Base-by-base conservation (phyloP, 2,329 filamentous ascomycete species). In the Whalleya microplaca region DNA sequence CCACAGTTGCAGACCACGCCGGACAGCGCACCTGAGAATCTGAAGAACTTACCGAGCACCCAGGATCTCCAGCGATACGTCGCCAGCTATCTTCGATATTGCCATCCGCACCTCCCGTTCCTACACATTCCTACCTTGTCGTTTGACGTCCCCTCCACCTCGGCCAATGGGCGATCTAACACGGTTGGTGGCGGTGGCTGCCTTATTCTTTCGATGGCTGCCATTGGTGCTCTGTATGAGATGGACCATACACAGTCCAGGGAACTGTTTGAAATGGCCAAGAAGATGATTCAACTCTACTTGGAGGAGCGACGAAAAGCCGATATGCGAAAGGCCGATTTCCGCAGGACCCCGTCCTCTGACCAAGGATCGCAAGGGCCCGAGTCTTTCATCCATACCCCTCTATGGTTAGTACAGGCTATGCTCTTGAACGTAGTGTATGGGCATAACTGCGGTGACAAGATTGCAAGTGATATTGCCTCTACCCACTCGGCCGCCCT, bases 391-490 rank as follows among this genome's bases (percentile, higher is more conserved):
- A 83, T 86, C 41, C 86, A 91, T 64, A 94, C 93, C 2, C 94
- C 94, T 0, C 81, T 97, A 41, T 98, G 94, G 93, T 82, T 99
- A 21, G 92, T 98, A 16, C 95, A 98, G 74, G 92, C 94, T 0
- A 98, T 98, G 94, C 80, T 98, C 8, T 81, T 99, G 48, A 98
- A 96, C 70, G 91, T 98, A 40, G 90, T 97, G 16, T 98, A 96
- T 71, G 94, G 94, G 14, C 91, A 97, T 73, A 96, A 96, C 64
- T 96, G 92, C 71, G 92, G 91, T 40, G 94, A 98, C 72, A 94
- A 96, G 76, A 88, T 87, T 51, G 90, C 92, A 20, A 92, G 91
- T 58, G 92, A 97, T 71, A 96, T 96, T 68, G 94, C 94, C 1
- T 93, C 89, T 61, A 96, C 91, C 1, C 94, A 98, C 71, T 96